Evolutionary conservation across 805 yeast species (phyloP), one percentile per base, ranked within the genome.

Genomic region (Kazachstania psychrophila): DNA sequence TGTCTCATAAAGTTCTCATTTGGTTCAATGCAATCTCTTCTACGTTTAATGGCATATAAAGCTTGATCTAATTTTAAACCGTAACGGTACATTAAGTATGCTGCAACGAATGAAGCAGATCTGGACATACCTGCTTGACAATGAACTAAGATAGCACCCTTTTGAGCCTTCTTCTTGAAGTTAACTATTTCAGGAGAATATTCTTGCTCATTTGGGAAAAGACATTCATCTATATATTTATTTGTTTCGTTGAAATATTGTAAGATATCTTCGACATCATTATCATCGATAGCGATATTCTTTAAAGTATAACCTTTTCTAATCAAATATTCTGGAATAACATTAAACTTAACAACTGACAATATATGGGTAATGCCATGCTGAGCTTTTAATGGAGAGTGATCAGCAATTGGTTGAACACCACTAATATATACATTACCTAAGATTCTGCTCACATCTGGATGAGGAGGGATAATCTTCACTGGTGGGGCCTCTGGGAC

Each of bases 121-220:
- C 98, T 68, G 1, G 96, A 86, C 20, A 85, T 84, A 1, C 98
- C 98, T 20, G 95, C 96, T 41, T 89, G 84, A 58, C 94, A 84
- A 53, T 81, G 85, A 9, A 81, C 73, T 41, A 76, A 64, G 1
- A 72, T 62, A n/a, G 66, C 64, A 4, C 71, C 69, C 35, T 57
- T 51, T 36, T 73, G 73, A 17, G 54, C 65, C 28, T 48, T 57
- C 17, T 50, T 51, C 39, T 46, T 54, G 36, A 56, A 55, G 32
- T 52, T 41, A 37, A 48, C 53, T 43, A 51, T 41, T 33, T 49
- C 18, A 33, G 64, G 60, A 41, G 47, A 42, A 33, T 55, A 55
- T 34, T 58, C 58, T 5, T 47, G 38, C 28, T 62, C 62, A 30
- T 61, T 60, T 0, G 70, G 68, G 46, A 69, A 76, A 14, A 80